A percentile compares a stretch with the other conserved stretches of the same genome.
phyloP scores from a whole-genome alignment of 2,329 filamentous ascomycete species.

The Colletotrichum scovillei region DNA sequence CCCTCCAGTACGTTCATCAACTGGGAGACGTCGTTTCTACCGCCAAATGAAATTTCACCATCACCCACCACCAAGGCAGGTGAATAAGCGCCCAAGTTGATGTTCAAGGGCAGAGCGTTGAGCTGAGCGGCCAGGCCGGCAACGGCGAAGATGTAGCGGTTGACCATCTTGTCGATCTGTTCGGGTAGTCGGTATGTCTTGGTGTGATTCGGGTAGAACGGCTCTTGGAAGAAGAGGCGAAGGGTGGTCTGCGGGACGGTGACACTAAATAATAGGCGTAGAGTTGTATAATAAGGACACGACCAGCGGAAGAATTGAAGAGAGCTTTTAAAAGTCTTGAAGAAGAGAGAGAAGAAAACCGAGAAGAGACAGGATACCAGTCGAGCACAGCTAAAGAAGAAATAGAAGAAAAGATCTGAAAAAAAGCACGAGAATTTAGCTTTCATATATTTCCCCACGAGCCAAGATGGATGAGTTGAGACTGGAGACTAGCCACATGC shows the following conservation, averaged over 20 bases:
- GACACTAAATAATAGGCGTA: slow-evolving; percentile 32
- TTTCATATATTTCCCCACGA: slow-evolving; percentile 35
- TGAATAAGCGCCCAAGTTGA: slow-evolving; percentile 49
- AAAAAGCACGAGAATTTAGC: slow-evolving; percentile 15
- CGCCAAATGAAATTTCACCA: slow-evolving; percentile 61
- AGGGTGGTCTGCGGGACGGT: not conserved
- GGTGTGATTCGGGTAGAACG: slow-evolving; percentile 21
- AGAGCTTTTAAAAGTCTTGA: not conserved
- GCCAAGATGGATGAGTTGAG: slow-evolving; percentile 26
- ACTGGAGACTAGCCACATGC: slow-evolving; percentile 26
- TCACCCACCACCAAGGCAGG: slow-evolving; percentile 49
- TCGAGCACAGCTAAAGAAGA: slow-evolving; percentile 34
- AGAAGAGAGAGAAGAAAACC: slow-evolving; percentile 18
- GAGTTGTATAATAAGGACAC: slow-evolving; percentile 23
- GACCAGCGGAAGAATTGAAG: slow-evolving; percentile 35
- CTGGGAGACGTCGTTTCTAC: slow-evolving; percentile 55
- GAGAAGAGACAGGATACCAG: slow-evolving; percentile 29
- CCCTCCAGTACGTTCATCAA: slow-evolving; percentile 60
- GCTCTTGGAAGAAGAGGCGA: not conserved
- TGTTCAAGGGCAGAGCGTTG: slow-evolving; percentile 46
- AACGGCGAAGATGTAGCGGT: slow-evolving; percentile 43
- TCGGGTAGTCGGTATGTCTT: slow-evolving; percentile 21
- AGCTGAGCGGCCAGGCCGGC: slow-evolving; percentile 43
- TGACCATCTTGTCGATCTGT: slow-evolving; percentile 31
- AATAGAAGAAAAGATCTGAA: not conserved